Conservation (phyloP, 2,329 filamentous ascomycete genomes). For the Alternaria arborescens region DNA sequence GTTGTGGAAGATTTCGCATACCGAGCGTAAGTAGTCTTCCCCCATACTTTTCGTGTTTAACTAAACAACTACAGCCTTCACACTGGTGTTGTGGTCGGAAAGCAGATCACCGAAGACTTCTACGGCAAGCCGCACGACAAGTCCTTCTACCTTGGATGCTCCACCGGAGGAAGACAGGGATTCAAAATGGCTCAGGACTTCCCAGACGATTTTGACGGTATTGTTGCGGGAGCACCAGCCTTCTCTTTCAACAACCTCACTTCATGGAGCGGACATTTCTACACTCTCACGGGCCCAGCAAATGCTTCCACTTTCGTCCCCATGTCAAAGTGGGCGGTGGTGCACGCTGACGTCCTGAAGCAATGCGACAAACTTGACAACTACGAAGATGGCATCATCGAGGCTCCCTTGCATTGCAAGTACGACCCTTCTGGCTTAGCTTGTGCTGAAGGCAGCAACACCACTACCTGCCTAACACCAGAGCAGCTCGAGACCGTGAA, state of each 20-base stretch:
- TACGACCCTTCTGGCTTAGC: conserved; percentile 53
- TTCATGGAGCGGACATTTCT: conserved; percentile 46
- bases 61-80: conserved; percentile 38
- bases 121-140: conserved; percentile 54
- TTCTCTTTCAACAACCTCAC: conserved; percentile 46
- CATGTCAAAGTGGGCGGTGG: conserved; percentile 49
- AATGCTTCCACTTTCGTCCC: conserved; percentile 53
- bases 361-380: conserved; percentile 63
- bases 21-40: conserved; percentile 42
- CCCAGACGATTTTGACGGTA: conserved; percentile 50
- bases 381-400: conserved; percentile 58
- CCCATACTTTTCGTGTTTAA: neutral
- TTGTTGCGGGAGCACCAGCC: conserved; percentile 48
- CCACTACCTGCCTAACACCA: conserved; percentile 55
- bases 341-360: conserved; percentile 54
- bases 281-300: conserved; percentile 34
- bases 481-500: conserved; percentile 57
- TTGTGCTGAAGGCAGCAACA: conserved; percentile 43
- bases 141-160: conserved; percentile 51
- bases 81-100: conserved; percentile 48
- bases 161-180: conserved; percentile 50
- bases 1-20: conserved; percentile 60
- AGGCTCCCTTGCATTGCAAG: conserved; percentile 56
- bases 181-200: conserved; percentile 47
- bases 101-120: conserved; percentile 52